These are phyloP conservation scores for Ascoidea asiatica DNA, from an alignment of 805 yeast genomes.

Conservation along the genomic window DNA sequence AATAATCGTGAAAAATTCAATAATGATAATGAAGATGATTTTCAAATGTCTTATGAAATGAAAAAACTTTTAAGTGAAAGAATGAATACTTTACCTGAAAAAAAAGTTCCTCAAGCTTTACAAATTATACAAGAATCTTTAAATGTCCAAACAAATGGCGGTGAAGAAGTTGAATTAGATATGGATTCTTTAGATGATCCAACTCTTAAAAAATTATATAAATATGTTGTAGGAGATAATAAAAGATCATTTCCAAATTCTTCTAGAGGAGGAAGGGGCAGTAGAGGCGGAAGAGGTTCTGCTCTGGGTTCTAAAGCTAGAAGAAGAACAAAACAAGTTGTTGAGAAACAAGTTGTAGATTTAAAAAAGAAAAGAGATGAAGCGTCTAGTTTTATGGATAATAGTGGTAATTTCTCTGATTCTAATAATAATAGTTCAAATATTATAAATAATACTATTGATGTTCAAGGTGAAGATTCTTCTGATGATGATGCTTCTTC, in stretches of 20 bases:
- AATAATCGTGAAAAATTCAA: constrained; percentile 9
- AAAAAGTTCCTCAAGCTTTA: constrained; percentile 71
- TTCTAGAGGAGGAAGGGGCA: constrained; percentile 22
- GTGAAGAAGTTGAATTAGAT: constrained; percentile 93
- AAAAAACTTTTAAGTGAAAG: constrained; percentile 85
- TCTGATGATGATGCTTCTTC: constrained; percentile 47
- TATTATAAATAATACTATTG: constrained; percentile 18
- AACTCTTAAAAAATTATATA: constrained; percentile 73
- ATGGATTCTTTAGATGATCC: constrained; percentile 83
- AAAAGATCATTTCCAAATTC: neutral
- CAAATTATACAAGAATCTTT: constrained; percentile 71
- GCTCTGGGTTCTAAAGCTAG: constrained; percentile 13
- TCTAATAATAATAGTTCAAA: constrained; percentile 24
- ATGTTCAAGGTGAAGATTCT: constrained; percentile 23
- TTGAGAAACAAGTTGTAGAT: constrained; percentile 47
- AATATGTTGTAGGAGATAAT: constrained; percentile 45
- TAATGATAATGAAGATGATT: constrained; percentile 18
- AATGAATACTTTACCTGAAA: constrained; percentile 64
- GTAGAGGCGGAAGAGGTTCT: constrained; percentile 6
- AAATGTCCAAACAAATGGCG: constrained; percentile 41
- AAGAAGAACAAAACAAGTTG: constrained; percentile 18
- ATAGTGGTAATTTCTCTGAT: constrained; percentile 32
- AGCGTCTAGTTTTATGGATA: too few species aligned
- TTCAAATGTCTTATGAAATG: constrained; percentile 70
- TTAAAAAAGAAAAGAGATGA: constrained; percentile 67